A percentile compares a stretch with the other conserved stretches of the same genome.
These are phyloP conservation scores for Aspergillus pseudoterreus DNA, from an alignment of 2,329 filamentous ascomycete species.

Conservation along the genomic window DNA sequence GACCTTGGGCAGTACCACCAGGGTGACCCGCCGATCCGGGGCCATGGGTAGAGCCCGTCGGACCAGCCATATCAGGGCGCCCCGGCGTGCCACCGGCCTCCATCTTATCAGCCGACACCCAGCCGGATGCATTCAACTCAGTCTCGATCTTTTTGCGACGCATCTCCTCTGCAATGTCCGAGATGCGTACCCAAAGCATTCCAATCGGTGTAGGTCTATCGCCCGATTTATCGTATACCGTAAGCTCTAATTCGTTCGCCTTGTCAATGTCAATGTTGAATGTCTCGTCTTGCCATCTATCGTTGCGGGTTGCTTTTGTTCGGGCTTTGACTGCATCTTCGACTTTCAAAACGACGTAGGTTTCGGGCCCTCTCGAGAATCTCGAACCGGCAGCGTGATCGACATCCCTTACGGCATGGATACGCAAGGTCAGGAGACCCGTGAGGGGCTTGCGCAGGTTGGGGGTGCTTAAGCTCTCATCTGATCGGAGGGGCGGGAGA, in stretches of 20 bases:
- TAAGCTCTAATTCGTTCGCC: slow-evolving; percentile 96
- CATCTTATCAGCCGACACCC: slow-evolving; percentile 97
- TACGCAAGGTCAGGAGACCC: slow-evolving; percentile 79
- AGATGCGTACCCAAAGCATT: slow-evolving; percentile 93
- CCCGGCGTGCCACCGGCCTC: slow-evolving; percentile 53
- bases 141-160: slow-evolving; percentile 95
- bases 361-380: slow-evolving; percentile 88
- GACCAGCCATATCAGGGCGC: slow-evolving; percentile 54
- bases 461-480: slow-evolving; percentile 93
- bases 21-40: slow-evolving; percentile 21
- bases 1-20: slow-evolving; percentile 25
- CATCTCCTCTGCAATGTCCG: slow-evolving; percentile 96
- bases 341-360: slow-evolving; percentile 93
- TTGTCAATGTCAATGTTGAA: slow-evolving; percentile 96
- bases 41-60: slow-evolving; percentile 35
- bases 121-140: slow-evolving; percentile 89
- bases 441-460: slow-evolving; percentile 95
- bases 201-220: slow-evolving; percentile 90
- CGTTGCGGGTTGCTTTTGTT: slow-evolving; percentile 78
- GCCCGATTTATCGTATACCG: slow-evolving; percentile 91
- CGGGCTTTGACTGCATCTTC: slow-evolving; percentile 89
- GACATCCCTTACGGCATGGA: slow-evolving; percentile 87
- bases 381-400: slow-evolving; percentile 81
- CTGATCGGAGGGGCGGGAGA: slow-evolving; percentile 43
- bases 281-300: slow-evolving; percentile 86